Evolutionary conservation across 768 basidiomycete genomes (phyloP).

Genomic region (Coprinopsis marcescibilis): DNA sequence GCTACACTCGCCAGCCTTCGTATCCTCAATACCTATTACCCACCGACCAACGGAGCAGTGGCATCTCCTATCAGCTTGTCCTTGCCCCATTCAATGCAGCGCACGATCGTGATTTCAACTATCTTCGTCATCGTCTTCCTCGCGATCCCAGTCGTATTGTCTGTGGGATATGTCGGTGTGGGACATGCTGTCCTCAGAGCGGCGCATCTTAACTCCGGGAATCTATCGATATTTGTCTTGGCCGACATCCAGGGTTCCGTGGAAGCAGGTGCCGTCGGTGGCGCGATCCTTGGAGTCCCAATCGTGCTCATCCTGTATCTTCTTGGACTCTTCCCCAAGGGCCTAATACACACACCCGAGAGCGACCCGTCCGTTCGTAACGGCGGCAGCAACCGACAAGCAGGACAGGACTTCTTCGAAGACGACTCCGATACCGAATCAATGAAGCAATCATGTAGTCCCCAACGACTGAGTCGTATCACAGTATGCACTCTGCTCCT

Average conservation of each 20-base stretch:
- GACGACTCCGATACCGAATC: neutral
- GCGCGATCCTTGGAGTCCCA: constrained; percentile 8
- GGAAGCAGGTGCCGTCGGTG: constrained; percentile 5
- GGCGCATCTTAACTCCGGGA: neutral
- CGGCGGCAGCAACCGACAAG: neutral
- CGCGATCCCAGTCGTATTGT: neutral
- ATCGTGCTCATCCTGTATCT: constrained; percentile 4
- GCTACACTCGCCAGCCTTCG: constrained; percentile 3
- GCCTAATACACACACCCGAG: neutral
- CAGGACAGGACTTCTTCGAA: constrained; percentile 3
- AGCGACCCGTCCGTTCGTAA: neutral
- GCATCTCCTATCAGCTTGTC: neutral
- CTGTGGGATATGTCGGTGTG: constrained; percentile 1
- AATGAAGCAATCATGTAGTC: neutral
- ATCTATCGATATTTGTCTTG: neutral
- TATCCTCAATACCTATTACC: constrained; percentile 6
- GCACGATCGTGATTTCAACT: neutral
- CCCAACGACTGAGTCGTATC: neutral
- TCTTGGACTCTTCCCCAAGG: neutral
- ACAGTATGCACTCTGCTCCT: neutral
- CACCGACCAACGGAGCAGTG: neutral
- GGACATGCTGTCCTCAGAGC: constrained; percentile 7
- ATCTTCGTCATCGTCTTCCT: neutral
- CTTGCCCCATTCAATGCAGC: neutral
- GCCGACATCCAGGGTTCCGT: neutral